These are phyloP conservation scores for Aegilops bicornis DNA, from an alignment of 176 grass and related monocot species.

Conservation along the genomic window DNA sequence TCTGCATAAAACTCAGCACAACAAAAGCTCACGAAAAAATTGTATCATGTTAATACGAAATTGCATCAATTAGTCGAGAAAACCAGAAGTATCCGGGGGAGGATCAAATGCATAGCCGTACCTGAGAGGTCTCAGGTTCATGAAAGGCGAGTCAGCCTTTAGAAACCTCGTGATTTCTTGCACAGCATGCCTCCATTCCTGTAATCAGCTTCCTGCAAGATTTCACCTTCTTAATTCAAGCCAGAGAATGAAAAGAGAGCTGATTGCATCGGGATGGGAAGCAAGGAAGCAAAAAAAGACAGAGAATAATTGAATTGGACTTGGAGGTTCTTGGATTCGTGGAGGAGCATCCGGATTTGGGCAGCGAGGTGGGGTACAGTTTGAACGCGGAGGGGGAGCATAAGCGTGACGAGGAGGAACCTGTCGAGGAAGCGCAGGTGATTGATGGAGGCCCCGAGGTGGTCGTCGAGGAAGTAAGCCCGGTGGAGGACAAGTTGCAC, in stretches of 20 bases:
- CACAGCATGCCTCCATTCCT: constrained; percentile 85
- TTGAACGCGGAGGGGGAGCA: constrained; percentile 57
- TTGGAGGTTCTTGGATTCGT: constrained; percentile 77
- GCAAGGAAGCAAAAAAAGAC: neutral
- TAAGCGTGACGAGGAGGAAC: constrained; percentile 44
- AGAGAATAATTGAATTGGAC: neutral
- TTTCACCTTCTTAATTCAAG: neutral
- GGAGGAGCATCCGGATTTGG: constrained; percentile 50
- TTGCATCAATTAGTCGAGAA: too few relatives aligned
- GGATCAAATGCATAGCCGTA: constrained; percentile 81
- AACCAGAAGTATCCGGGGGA: neutral
- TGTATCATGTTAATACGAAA: too few relatives aligned
- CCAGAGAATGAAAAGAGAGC: neutral
- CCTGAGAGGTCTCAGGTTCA: constrained; percentile 84
- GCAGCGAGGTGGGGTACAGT: constrained; percentile 43
- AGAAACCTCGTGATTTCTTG: constrained; percentile 77
- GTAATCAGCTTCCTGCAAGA: constrained; percentile 65
- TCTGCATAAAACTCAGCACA: too few relatives aligned
- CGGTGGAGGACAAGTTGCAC: constrained; percentile 59
- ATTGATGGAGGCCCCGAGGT: constrained; percentile 50
- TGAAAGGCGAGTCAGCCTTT: constrained; percentile 69
- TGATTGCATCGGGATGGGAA: neutral
- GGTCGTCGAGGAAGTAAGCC: constrained; percentile 67
- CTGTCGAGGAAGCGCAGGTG: constrained; percentile 66
- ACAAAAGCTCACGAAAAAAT: too few relatives aligned